Evolutionary conservation across 2,329 filamentous ascomycete genomes (phyloP).

Genomic region (Coniochaeta sp.): DNA sequence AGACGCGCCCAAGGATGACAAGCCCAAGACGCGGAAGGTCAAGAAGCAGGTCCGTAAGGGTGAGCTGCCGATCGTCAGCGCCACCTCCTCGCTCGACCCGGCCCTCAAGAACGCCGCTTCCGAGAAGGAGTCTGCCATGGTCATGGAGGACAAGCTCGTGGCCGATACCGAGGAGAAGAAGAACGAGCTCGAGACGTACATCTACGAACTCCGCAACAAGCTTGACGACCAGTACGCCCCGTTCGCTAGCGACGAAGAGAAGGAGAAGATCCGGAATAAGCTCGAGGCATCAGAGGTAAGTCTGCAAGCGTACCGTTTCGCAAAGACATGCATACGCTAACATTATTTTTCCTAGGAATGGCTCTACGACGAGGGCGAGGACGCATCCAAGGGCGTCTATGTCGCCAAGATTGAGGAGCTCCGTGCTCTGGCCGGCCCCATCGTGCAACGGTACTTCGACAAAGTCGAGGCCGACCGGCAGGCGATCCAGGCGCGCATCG

Average conservation of each 20-base stretch:
- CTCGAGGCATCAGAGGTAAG: slow-evolving; percentile 81
- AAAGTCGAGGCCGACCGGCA: slow-evolving; percentile 84
- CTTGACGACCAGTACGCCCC: slow-evolving; percentile 86
- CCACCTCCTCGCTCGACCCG: slow-evolving; percentile 72
- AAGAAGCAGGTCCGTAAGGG: slow-evolving; percentile 99
- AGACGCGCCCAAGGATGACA: slow-evolving; percentile 53
- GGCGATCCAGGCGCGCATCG: slow-evolving; percentile 66
- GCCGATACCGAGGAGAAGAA: slow-evolving; percentile 99
- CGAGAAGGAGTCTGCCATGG: slow-evolving; percentile 86
- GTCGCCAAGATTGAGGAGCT: slow-evolving; percentile 95
- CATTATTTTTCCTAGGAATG: slow-evolving; percentile 62
- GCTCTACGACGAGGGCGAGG: slow-evolving; percentile 96
- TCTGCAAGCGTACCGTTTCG: background rate
- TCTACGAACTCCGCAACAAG: slow-evolving; percentile 95
- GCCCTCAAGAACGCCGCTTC: slow-evolving; percentile 55
- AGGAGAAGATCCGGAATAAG: slow-evolving; percentile 76
- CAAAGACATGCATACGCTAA: slow-evolving; percentile 12
- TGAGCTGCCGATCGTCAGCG: slow-evolving; percentile 79
- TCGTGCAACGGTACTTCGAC: slow-evolving; percentile 91
- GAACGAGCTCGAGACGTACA: slow-evolving; percentile 97
- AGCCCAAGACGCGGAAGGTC: slow-evolving; percentile 83
- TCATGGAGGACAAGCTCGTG: slow-evolving; percentile 97
- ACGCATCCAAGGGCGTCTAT: slow-evolving; percentile 89
- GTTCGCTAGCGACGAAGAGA: slow-evolving; percentile 87
- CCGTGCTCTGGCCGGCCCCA: slow-evolving; percentile 79